Evolutionary conservation across 768 basidiomycete species (phyloP), one percentile per base, ranked within the genome.

Genomic region (Pleurotus sapidus): DNA sequence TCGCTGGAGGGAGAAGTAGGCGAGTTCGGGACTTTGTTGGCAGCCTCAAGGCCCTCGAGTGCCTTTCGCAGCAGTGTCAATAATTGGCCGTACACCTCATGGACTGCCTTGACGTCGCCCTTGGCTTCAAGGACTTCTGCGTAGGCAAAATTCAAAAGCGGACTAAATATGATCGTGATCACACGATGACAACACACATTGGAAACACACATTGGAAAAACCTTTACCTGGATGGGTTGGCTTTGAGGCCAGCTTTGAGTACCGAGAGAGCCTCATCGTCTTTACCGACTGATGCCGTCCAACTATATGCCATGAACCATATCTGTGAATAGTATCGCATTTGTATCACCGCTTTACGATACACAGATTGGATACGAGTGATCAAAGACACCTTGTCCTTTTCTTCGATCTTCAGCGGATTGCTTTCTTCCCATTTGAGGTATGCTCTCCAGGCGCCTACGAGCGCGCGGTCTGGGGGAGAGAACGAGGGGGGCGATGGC

Each of bases 281-380:
- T 70, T 88, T 90, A 58, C 88, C 89, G 39, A 88, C 75, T 49
- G 81, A 82, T 55, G 78, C 76, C 15, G 86, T 87, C 86, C 91
- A 96, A 20, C 79, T 83, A 63, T 89, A 93, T 3, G 93, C 91
- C 85, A 95, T 91, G 69, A 89, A 95, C 97, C 96, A 98, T 56
- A 98, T 87, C 71, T 99, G 97, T 3, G 91, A 87, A 69, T 90
- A 97, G 73, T 91, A 98, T 43, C 96, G 79, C 92, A 98, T 92
- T 57, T 91, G 84, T 49, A 91, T 87, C 48, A 97, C 76, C 8
- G 94, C 95, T 71, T 96, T 94, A 61, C 88, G 81, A 68, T 97
- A 93, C 17, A 92, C 91, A 46, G 87, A 84, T 64, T 87, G 85
- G 9, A 98, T 78, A 23, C 97, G 81, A 4, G 77, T 79, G 48